A percentile compares a stretch with the other conserved stretches of the same genome.
Conservation (phyloP, 176 grass and related monocot genomes). For the Raddia distichophylla region DNA sequence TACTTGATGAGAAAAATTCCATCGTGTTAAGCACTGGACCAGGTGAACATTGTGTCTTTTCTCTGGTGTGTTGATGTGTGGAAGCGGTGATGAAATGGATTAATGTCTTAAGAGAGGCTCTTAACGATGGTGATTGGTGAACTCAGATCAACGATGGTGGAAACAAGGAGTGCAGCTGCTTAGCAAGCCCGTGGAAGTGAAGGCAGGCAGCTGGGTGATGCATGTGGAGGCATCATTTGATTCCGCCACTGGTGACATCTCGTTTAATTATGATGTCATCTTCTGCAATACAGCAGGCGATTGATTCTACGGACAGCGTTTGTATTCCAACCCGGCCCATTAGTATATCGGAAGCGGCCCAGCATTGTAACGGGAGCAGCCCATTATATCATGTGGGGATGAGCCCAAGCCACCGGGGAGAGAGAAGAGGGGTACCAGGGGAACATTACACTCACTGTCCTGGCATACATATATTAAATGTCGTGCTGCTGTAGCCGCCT, state of each 20-base stretch:
- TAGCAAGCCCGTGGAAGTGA: slow-evolving; percentile 59
- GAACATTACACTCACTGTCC: too few relatives aligned
- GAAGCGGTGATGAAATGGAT: background rate
- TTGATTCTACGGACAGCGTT: too few relatives aligned
- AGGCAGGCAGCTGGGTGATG: slow-evolving; percentile 21
- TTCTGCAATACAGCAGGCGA: too few relatives aligned
- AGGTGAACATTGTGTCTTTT: slow-evolving; percentile 43
- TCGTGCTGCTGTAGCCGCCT: too few relatives aligned
- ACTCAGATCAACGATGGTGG: slow-evolving; percentile 78
- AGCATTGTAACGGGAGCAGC: too few relatives aligned
- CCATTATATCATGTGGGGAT: too few relatives aligned
- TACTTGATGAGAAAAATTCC: slow-evolving; percentile 61
- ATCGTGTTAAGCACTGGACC: slow-evolving; percentile 64
- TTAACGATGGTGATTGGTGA: slow-evolving; percentile 35
- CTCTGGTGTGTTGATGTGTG: background rate
- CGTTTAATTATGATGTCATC: slow-evolving; percentile 35
- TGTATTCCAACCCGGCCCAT: too few relatives aligned
- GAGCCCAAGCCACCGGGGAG: too few relatives aligned
- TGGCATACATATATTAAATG: too few relatives aligned
- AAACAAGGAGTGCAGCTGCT: slow-evolving; percentile 87
- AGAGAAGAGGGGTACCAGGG: too few relatives aligned
- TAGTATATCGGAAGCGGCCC: too few relatives aligned
- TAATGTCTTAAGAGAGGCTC: too few relatives aligned
- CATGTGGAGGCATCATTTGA: slow-evolving; percentile 69
- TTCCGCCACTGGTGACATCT: slow-evolving; percentile 53